Conservation (phyloP, 768 basidiomycete genomes). For the Russula sp. region DNA sequence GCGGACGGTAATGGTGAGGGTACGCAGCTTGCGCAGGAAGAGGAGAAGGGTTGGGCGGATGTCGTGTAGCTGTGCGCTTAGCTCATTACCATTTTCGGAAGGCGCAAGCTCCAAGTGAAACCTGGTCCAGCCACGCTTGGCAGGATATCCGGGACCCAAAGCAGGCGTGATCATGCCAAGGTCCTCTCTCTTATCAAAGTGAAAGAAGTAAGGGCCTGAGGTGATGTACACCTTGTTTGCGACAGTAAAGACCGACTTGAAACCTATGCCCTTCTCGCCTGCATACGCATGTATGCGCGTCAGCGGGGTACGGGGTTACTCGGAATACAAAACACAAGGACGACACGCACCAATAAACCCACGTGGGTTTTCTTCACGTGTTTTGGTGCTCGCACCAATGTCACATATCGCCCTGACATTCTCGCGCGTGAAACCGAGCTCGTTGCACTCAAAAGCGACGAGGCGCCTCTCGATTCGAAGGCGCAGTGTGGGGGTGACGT, state of each 20-base stretch:
- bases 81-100: constrained; percentile 4
- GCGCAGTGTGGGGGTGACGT: constrained; percentile 14
- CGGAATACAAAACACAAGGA: neutral
- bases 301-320: neutral
- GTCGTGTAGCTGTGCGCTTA: constrained; percentile 16
- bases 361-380: constrained; percentile 6
- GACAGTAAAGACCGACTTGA: constrained; percentile 28
- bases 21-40: constrained; percentile 23
- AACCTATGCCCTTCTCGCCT: constrained; percentile 29
- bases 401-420: constrained; percentile 26
- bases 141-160: neutral
- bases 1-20: constrained; percentile 12
- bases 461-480: constrained; percentile 13
- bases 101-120: constrained; percentile 21
- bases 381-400: constrained; percentile 27
- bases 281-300: neutral
- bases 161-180: constrained; percentile 27
- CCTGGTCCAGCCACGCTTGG: constrained; percentile 22
- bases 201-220: constrained; percentile 23
- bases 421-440: constrained; percentile 21
- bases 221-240: constrained; percentile 23
- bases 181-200: constrained; percentile 16
- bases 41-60: constrained; percentile 24
- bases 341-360: constrained; percentile 16
- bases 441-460: constrained; percentile 24